Evolutionary conservation across 139 green algal genomes (phyloP), one percentile per base, ranked within the genome.

Genomic region (Chlorella sorokiniana): DNA sequence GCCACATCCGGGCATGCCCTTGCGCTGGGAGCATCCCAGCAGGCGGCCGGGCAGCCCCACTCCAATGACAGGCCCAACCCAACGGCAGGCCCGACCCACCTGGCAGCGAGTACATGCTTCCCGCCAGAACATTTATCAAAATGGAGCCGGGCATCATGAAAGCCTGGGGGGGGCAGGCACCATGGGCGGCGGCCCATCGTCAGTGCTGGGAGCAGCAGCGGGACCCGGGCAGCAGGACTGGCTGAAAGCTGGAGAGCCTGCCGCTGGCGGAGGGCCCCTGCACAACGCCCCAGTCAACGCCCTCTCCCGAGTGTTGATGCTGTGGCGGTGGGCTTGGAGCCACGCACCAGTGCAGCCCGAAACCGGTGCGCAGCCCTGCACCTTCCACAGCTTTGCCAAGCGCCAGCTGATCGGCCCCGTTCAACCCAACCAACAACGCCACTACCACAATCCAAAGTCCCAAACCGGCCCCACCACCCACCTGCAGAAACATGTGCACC

Each of bases 401-500:
- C 14, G 48, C 48, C 16, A 59, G 48, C 48, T 59, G 48, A 25
- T 16, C 11, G 48, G 48, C 48, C 14, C 48, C 48, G 48, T 11
- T 16, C 48, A 59, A 59, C 48, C 16, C 14, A 25, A 16, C 48
- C 48, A 25, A 16, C 48, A 59, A 16, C 48, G 22, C 22, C 62
- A 11, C 20, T 69, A 37, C 62, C 62, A 35, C 22, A 37, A 11
- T 64, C 29, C 76, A 48, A n/a, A 81, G 14, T 51, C 61, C 73
- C 23, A 35, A 40, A 11, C 1, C 2, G 29, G 42, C n/a, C 2
- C 27, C 23, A 9, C 0, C 33, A 10, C 52, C 35, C 40, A 78
- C 86, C 84, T 91, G 88, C 76, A 92, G 86, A 68, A 93, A 90
- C 16, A 91, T 37, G 64, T 93, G 85, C 65, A 86, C 63, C 73